A percentile compares a stretch with the other conserved stretches of the same genome.
phyloP scores from a whole-genome alignment of 495 filamentous ascomycete species.

The Penicillium lagena region DNA sequence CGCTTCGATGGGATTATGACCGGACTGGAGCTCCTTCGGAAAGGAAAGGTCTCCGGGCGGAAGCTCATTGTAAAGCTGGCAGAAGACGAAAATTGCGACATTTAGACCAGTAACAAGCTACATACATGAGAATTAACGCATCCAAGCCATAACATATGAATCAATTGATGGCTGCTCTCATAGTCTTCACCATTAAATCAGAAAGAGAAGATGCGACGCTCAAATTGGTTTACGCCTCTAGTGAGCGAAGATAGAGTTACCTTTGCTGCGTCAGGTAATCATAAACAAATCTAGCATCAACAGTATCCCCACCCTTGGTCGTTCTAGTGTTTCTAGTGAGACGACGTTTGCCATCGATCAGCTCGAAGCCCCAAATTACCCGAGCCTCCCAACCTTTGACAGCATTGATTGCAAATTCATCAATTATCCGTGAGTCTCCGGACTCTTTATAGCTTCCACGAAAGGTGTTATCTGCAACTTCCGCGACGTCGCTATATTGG shows the following conservation, averaged over 20 bases:
- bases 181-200: no score
- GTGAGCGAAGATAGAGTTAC: not conserved
- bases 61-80: slow-evolving; percentile 17
- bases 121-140: no score
- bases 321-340: slow-evolving; percentile 9
- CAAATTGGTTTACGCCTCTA: no score
- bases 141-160: no score
- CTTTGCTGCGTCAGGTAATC: slow-evolving; percentile 3
- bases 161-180: no score
- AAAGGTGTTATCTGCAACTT: slow-evolving; percentile 5
- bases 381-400: slow-evolving; percentile 11
- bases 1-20: slow-evolving; percentile 21
- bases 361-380: slow-evolving; percentile 15
- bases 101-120: no score
- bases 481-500: slow-evolving; percentile 1
- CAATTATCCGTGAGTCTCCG: slow-evolving; percentile 3
- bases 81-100: no score
- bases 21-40: slow-evolving; percentile 18
- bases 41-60: slow-evolving; percentile 19
- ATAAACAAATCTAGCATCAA: slow-evolving; percentile 6
- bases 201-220: no score
- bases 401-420: slow-evolving; percentile 10
- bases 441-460: not conserved
- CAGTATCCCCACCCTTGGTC: slow-evolving; percentile 6
- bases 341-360: slow-evolving; percentile 6